Percentiles rank a stretch among this genome's conserved stretches.
phyloP scores from a whole-genome alignment of 768 basidiomycete genomes.

The Pisolithus albus region DNA sequence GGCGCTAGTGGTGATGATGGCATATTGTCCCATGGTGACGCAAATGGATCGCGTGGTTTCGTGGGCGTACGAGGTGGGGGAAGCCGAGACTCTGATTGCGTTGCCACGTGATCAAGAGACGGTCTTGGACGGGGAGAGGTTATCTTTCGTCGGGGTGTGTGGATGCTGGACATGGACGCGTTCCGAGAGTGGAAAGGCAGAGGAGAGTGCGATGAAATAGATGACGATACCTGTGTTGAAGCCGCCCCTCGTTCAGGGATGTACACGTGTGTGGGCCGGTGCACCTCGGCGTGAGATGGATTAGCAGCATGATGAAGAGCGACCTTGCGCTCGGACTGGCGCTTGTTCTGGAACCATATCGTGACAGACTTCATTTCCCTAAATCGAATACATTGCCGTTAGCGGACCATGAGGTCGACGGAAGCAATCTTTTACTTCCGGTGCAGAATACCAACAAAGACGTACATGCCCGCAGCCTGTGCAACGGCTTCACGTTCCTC shows the following conservation, averaged over 20 bases:
- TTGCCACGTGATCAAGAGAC: constrained; percentile 26
- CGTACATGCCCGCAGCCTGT: constrained; percentile 57
- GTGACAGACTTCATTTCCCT: constrained; percentile 33
- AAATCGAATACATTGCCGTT: constrained; percentile 2
- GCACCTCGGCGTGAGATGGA: constrained; percentile 11
- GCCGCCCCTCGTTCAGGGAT: constrained; percentile 4
- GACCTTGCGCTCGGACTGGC: constrained; percentile 46
- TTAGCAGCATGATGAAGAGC: constrained; percentile 35
- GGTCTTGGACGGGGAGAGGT: constrained; percentile 26
- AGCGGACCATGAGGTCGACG: constrained; percentile 2
- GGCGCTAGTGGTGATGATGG: constrained; percentile 40
- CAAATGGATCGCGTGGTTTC: constrained; percentile 23
- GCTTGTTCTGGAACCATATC: constrained; percentile 32
- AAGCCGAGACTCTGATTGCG: constrained; percentile 26
- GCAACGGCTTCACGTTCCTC: constrained; percentile 64
- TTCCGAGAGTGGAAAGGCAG: constrained; percentile 32
- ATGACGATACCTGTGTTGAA: constrained; percentile 20
- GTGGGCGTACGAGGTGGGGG: constrained; percentile 25
- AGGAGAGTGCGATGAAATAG: constrained; percentile 24
- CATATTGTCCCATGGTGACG: constrained; percentile 29
- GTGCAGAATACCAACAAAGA: background rate
- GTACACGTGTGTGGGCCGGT: constrained; percentile 5
- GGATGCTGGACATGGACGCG: constrained; percentile 19
- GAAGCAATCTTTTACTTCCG: constrained; percentile 6
- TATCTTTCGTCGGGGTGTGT: constrained; percentile 23